Base-by-base conservation (phyloP, 2,329 filamentous ascomycete genomes). In the Cladosporium sp. region DNA sequence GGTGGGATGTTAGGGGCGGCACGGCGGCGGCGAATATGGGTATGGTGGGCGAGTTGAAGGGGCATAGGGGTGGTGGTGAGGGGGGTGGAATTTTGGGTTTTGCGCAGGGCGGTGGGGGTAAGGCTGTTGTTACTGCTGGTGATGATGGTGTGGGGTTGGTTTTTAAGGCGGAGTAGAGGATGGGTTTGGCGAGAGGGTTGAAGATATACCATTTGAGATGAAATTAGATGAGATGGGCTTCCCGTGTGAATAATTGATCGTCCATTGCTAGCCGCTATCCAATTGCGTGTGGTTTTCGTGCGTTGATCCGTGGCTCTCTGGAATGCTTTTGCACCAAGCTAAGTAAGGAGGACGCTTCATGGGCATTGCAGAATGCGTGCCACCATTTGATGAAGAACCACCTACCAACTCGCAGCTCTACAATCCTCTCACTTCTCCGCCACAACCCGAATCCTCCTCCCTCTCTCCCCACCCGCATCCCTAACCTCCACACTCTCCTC, bases 51-150 rank as follows among this genome's bases (percentile, higher is more conserved):
- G 91, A 96, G 70, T 97, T 91, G 91, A 89, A 79, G 68, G 93
- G 93, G 0, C 93, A 98, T 67, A 69, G 88, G 59, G 84, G 91
- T 25, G 82, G 88, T 64, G 86, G 89, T 11, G 88, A 93, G 71
- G 85, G 89, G 18, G 92, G 91, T 29, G 92, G 92, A 47, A 85
- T 97, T 7, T 71, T 97, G 59, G 91, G 86, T 0, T 98, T 97
- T 65, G 91, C 95, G 46, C 90, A 96, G 69, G 76, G 75, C 2
- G 83, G 84, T 6, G 78, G 84, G 65, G 88, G 88, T 0, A 80
- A 83, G 67, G 78, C 83, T 57, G 75, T 97, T 42, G 79, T 95
- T 4, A 97, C 93, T 5, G 93, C 90, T 2, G 93, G 93, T 19
- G 93, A 98, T 71, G 93, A 98, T 65, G 78, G 80, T 6, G 67